Evolutionary conservation across 495 filamentous ascomycete species (phyloP).

Genomic region (Hapsidospora chrysogenum): DNA sequence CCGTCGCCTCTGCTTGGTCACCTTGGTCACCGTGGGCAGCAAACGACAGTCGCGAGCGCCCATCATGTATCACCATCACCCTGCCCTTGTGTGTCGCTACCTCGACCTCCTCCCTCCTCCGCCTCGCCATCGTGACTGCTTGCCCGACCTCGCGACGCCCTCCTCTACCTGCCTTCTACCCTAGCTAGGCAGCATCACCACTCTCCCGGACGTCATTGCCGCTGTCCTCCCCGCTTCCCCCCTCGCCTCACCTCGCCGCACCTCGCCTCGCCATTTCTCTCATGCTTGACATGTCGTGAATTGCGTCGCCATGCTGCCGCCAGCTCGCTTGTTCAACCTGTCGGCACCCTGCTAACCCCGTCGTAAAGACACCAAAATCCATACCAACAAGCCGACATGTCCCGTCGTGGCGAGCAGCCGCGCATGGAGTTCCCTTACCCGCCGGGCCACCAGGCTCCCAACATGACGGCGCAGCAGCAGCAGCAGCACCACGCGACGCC

Average conservation of each 20-base stretch:
- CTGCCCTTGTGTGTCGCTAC: not conserved
- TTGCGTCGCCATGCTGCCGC: too few relatives aligned
- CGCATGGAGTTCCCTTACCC: constrained; percentile 10
- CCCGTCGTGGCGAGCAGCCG: constrained; percentile 21
- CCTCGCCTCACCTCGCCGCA: not conserved
- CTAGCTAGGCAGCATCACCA: constrained; percentile 1
- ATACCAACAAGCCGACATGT: constrained; percentile 24
- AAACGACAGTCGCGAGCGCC: constrained; percentile 7
- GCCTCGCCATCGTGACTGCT: too few relatives aligned
- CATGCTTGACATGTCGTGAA: too few relatives aligned
- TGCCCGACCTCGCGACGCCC: too few relatives aligned
- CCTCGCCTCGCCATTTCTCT: too few relatives aligned
- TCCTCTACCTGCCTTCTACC: constrained; percentile 2
- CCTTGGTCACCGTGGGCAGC: constrained; percentile 5
- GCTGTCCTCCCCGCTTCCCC: constrained; percentile 1
- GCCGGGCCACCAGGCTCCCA: constrained; percentile 9
- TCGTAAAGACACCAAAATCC: constrained; percentile 15
- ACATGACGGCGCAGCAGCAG: constrained; percentile 8
- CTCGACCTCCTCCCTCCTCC: constrained; percentile 1
- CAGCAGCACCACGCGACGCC: constrained; percentile 22
- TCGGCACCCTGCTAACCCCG: constrained; percentile 16
- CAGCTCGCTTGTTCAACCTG: too few relatives aligned
- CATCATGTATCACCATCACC: constrained; percentile 8
- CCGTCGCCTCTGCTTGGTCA: too few relatives aligned
- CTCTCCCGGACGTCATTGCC: not conserved